These are phyloP conservation scores for Calamus simplicifolius DNA, from an alignment of 176 grass and related monocot genomes.

Conservation along the genomic window DNA sequence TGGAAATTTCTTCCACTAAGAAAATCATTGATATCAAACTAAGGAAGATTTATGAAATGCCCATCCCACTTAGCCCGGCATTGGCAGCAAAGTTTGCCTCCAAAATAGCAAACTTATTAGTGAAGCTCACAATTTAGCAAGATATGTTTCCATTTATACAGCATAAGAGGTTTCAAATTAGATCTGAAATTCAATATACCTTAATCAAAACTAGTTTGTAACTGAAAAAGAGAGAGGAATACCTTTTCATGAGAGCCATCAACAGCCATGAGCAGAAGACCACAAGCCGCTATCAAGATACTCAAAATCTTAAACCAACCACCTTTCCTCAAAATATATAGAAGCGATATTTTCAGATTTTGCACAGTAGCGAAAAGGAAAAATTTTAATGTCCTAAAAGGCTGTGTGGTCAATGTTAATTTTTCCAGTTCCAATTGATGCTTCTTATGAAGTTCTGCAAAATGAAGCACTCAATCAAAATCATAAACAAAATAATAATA, in stretches of 20 bases:
- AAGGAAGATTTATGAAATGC: no score
- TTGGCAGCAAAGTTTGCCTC: no score
- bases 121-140: no score
- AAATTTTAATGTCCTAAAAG: slow-evolving; percentile 52
- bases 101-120: no score
- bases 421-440: slow-evolving; percentile 53
- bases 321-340: slow-evolving; percentile 51
- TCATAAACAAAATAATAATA: neutral
- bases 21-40: no score
- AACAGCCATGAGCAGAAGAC: slow-evolving; percentile 33
- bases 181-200: no score
- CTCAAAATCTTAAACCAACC: slow-evolving; percentile 34
- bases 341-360: slow-evolving; percentile 38
- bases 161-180: no score
- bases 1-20: no score
- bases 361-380: slow-evolving; percentile 60
- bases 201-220: slow-evolving; percentile 6
- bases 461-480: slow-evolving; percentile 5
- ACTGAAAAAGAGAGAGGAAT: slow-evolving; percentile 2
- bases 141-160: no score
- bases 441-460: slow-evolving; percentile 56
- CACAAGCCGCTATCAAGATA: slow-evolving; percentile 28
- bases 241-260: slow-evolving; percentile 73
- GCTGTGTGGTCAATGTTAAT: slow-evolving; percentile 57
- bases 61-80: no score